A percentile compares a stretch with the other conserved stretches of the same genome.
phyloP scores from a whole-genome alignment of 106 monocot genomes.

The Agapanthus africanus region DNA sequence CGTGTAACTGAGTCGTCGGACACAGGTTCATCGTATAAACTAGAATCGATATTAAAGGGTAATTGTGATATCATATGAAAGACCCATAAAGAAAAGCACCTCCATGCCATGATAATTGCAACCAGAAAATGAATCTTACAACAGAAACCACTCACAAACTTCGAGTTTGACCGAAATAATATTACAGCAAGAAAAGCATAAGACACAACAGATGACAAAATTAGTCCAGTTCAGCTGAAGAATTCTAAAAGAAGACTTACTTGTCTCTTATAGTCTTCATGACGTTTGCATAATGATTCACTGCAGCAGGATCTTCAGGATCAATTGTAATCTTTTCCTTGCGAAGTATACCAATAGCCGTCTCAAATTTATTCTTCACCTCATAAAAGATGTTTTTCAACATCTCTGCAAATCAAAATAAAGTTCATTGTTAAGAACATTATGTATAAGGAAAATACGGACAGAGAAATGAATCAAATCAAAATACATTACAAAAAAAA shows the following conservation, averaged over 20 bases:
- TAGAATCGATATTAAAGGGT: too few species aligned
- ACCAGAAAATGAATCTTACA: too few species aligned
- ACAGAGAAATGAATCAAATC: too few species aligned
- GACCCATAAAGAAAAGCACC: too few species aligned
- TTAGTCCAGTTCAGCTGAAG: not conserved
- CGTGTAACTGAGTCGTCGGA: too few species aligned
- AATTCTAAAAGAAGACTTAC: slow-evolving; percentile 43
- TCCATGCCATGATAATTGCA: too few species aligned
- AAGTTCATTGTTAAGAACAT: not conserved
- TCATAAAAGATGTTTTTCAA: slow-evolving; percentile 93
- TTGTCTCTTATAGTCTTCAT: slow-evolving; percentile 83
- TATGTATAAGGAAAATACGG: too few species aligned
- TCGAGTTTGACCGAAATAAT: not conserved
- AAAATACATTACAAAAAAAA: not conserved
- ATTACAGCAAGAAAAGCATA: not conserved
- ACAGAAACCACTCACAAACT: not conserved
- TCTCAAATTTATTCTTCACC: slow-evolving; percentile 91
- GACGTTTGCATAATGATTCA: slow-evolving; percentile 73
- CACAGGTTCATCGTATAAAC: too few species aligned
- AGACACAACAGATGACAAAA: not conserved
- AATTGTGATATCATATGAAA: too few species aligned
- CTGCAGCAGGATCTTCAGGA: slow-evolving; percentile 81
- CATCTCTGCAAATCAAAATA: slow-evolving; percentile 38
- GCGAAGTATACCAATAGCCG: slow-evolving; percentile 50
- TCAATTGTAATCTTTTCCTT: slow-evolving; percentile 90